Evolutionary conservation across 1,284 basidiomycete species (phyloP), one percentile per base, ranked within the genome.

Genomic region (Lentinus polychrous): DNA sequence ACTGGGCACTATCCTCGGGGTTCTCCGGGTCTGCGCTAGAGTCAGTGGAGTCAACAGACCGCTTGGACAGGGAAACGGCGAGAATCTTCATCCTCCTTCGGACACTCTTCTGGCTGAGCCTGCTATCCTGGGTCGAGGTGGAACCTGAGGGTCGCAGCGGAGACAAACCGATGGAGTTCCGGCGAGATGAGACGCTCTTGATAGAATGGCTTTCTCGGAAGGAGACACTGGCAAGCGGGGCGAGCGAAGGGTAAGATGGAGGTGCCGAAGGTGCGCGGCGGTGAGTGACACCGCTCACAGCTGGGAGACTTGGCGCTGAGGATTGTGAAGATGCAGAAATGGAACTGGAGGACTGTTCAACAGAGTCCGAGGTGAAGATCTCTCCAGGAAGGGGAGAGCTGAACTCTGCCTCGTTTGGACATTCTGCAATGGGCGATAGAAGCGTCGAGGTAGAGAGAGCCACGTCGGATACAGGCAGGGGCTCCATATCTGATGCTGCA

Each of bases 181-280:
- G 35, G 36, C 42, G 49, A 23, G 50, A 46, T 27, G 50, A 42
- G 1, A 46, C 22, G 12, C 52, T 31, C 45, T 52, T 50, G 51
- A 60, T 60, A 1, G 61, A 58, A 44, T 58, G 45, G 48, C 52
- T 57, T 17, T 50, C 54, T 18, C 56, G 55, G 54, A 62, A 61
- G 14, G 54, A 53, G 27, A 59, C 52, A 45, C 57, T 60, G 2
- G 61, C 60, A n/a, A 61, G 57, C 2, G 60, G 60, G 1, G 57
- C 53, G 1, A 61, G 54, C 23, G 56, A 51, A 32, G 49, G 52
- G 37, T 57, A 52, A 4, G 34, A 17, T 4, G 34, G 31, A 12
- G 46, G 34, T 40, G 50, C 8, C 31, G 22, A 3, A 14, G 22
- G 14, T 14, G 22, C 20, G 14, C 8, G 3, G 14, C 8, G 3